Conservation (phyloP, 306 rosid species). For the Gastrolobium bilobum region DNA sequence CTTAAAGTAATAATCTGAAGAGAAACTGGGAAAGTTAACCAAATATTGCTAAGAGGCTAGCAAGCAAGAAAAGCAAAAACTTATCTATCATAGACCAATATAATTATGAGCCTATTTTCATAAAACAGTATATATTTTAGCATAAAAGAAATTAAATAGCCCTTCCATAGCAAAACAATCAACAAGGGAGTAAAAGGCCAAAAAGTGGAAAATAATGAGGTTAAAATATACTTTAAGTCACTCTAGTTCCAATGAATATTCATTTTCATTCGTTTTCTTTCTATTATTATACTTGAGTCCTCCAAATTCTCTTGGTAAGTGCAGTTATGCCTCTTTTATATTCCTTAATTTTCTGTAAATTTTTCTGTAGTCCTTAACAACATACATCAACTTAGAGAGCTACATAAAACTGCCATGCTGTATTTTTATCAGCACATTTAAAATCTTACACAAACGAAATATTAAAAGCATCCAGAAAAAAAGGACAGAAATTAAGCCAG, state of each 20-base stretch:
- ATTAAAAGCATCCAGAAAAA: no score
- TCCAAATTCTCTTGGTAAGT: not conserved
- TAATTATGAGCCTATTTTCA: slow-evolving; percentile 28
- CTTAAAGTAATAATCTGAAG: slow-evolving; percentile 17
- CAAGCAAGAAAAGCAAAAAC: slow-evolving; percentile 22
- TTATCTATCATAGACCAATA: slow-evolving; percentile 20
- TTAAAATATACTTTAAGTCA: not conserved
- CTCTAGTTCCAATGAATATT: not conserved
- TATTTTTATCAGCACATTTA: slow-evolving; percentile 14
- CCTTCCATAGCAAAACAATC: not conserved
- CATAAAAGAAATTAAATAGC: not conserved
- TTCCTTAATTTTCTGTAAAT: not conserved
- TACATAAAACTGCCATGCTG: not conserved
- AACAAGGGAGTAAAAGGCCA: not conserved
- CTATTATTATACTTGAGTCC: not conserved
- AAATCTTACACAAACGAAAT: not conserved
- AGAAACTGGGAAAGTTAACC: slow-evolving; percentile 33
- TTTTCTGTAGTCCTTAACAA: not conserved
- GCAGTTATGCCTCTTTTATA: slow-evolving; percentile 12
- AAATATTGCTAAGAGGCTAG: slow-evolving; percentile 27
- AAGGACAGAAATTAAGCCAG: no score
- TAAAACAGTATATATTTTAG: slow-evolving; percentile 1
- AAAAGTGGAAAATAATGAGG: not conserved
- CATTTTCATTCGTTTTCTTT: slow-evolving; percentile 6
- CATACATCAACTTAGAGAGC: slow-evolving; percentile 23